phyloP scores from a whole-genome alignment of 306 rosid species.

The Herpetospermum pedunculosum region DNA sequence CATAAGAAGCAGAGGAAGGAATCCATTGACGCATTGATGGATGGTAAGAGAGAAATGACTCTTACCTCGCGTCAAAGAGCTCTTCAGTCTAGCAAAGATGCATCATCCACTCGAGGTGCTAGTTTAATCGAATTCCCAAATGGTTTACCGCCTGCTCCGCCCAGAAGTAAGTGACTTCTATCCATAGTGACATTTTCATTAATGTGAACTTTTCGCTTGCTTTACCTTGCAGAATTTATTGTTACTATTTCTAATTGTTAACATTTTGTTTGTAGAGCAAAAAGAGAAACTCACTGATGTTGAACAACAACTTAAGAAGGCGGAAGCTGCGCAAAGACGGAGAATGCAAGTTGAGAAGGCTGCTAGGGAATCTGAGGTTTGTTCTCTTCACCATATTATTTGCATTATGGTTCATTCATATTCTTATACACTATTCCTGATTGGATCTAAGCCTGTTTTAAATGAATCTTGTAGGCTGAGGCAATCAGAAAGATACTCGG shows the following conservation, averaged over 20 bases:
- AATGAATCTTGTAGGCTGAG: constrained; percentile 52
- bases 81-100: constrained; percentile 81
- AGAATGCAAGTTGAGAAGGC: constrained; percentile 88
- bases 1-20: constrained; percentile 77
- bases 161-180: constrained; percentile 68
- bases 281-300: constrained; percentile 74
- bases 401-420: background rate
- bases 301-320: constrained; percentile 84
- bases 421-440: constrained; percentile 2
- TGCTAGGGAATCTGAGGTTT: constrained; percentile 84
- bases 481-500: constrained; percentile 94
- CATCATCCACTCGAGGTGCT: constrained; percentile 46
- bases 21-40: constrained; percentile 58
- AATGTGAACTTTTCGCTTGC: background rate
- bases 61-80: constrained; percentile 86
- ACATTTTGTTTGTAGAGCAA: constrained; percentile 45
- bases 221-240: background rate
- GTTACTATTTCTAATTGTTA: constrained; percentile 1
- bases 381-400: constrained; percentile 11
- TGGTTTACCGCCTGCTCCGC: constrained; percentile 86
- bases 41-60: constrained; percentile 55
- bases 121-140: constrained; percentile 86
- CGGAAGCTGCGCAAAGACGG: constrained; percentile 92
- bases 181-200: background rate
- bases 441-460: background rate